phyloP scores from a whole-genome alignment of 2,329 filamentous ascomycete genomes.

The Didymosphaeria variabile region DNA sequence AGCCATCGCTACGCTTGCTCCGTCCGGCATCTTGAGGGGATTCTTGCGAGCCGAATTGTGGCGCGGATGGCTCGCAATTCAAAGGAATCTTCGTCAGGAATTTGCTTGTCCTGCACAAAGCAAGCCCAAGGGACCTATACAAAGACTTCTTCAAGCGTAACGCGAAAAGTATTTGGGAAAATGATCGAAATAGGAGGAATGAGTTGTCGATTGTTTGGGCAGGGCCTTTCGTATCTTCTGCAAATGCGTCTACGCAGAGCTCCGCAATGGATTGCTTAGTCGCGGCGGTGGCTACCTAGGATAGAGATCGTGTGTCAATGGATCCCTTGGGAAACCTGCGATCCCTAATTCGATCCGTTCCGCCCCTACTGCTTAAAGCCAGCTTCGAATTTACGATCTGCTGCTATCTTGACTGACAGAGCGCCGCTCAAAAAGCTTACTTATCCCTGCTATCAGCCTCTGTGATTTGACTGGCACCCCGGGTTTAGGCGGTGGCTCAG shows the following conservation, averaged over 20 bases:
- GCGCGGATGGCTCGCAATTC: slow-evolving; percentile 66
- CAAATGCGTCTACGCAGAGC: slow-evolving; percentile 68
- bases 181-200: slow-evolving; percentile 61
- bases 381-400: neutral
- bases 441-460: too few species aligned
- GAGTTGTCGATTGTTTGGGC: slow-evolving; percentile 71
- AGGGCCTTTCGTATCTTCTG: slow-evolving; percentile 63
- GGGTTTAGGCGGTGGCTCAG: slow-evolving; percentile 27
- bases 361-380: neutral
- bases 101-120: slow-evolving; percentile 65
- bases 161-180: slow-evolving; percentile 71
- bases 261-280: slow-evolving; percentile 73
- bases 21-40: slow-evolving; percentile 55
- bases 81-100: slow-evolving; percentile 78
- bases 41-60: slow-evolving; percentile 49
- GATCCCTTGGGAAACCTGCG: neutral
- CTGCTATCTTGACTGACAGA: too few species aligned
- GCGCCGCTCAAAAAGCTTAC: too few species aligned
- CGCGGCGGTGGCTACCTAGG: slow-evolving; percentile 56
- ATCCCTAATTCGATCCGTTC: neutral
- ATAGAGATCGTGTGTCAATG: too few species aligned
- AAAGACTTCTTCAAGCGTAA: slow-evolving; percentile 66
- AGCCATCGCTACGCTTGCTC: slow-evolving; percentile 44
- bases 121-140: slow-evolving; percentile 60
- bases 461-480: too few species aligned